A percentile compares a stretch with the other conserved stretches of the same genome.
phyloP scores from a whole-genome alignment of 2,329 filamentous ascomycete genomes.

The Basipetospora chlamydospora region DNA sequence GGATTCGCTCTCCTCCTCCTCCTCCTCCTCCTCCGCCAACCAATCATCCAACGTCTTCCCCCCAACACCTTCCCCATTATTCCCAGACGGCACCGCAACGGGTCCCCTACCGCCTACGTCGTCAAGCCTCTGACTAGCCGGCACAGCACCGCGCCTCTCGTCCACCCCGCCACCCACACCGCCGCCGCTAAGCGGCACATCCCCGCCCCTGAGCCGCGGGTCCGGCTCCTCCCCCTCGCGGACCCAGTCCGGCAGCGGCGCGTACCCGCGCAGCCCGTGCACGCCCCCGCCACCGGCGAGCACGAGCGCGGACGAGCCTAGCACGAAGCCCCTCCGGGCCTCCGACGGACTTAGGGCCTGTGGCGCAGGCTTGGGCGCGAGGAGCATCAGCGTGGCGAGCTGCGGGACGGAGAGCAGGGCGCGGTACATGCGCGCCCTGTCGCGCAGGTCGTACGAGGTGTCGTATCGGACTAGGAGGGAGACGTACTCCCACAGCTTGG shows the following conservation, averaged over 20 bases:
- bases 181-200: too few relatives aligned
- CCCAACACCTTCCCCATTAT: slow-evolving; percentile 30
- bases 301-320: slow-evolving; percentile 78
- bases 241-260: slow-evolving; percentile 74
- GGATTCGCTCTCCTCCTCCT: slow-evolving; percentile 37
- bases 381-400: slow-evolving; percentile 74
- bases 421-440: slow-evolving; percentile 78
- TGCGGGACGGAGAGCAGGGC: slow-evolving; percentile 71
- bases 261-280: slow-evolving; percentile 65
- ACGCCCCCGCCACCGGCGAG: slow-evolving; percentile 62
- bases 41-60: slow-evolving; percentile 86
- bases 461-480: slow-evolving; percentile 82
- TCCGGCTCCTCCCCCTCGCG: slow-evolving; percentile 67
- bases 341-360: slow-evolving; percentile 84
- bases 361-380: slow-evolving; percentile 88
- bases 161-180: slow-evolving; percentile 17
- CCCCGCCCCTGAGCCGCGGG: slow-evolving; percentile 50
- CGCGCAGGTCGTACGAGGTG: slow-evolving; percentile 85
- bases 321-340: slow-evolving; percentile 56
- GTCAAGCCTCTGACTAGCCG: slow-evolving; percentile 46
- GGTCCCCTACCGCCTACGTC: slow-evolving; percentile 22
- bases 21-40: slow-evolving; percentile 58
- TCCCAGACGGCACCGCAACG: neutral
- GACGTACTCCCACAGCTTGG: slow-evolving; percentile 70
- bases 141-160: slow-evolving; percentile 27